Base-by-base conservation (phyloP, 2,329 filamentous ascomycete genomes). In the Monascus ruber region DNA sequence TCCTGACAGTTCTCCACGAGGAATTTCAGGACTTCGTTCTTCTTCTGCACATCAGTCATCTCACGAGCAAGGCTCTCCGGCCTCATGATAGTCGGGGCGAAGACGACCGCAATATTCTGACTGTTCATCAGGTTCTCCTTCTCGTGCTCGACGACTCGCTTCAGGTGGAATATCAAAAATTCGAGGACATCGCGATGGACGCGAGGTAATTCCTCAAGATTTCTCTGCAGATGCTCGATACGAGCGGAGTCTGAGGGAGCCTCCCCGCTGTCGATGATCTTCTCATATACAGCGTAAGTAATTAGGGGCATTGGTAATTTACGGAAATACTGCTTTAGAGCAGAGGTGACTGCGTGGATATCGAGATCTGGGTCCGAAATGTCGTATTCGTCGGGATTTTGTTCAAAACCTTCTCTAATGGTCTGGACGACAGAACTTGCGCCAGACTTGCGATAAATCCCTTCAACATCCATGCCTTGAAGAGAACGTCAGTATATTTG, bases 371-470 rank as follows among this genome's bases (percentile, higher is more conserved):
- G 85, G 53, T 96, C 91, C 3, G 87, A 93, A 42, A 98, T 93
- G 58, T 96, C 89, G 57, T 79, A 91, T 55, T 89, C 85, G 42
- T 58, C 55, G n/a, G 62, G 62, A 39, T 77, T 81, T 60, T 80
- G 82, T 60, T 95, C 88, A 58, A 98, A 96, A 8, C 88, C 87
- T 49, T 88, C 84, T 55, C 89, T 85, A 51, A 98, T 85, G 54
- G 77, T 73, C 61, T 94, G 93, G 58, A 94, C 83, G 60, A 93
- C 86, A 6, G 85, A 86, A 53, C 83, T 87, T 49, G 88, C 91
- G 41, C 91, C 91, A 37, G 88, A 94, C 72, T 98, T 98, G 55
- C 91, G 81, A 67, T 98, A 98, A 52, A 98, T 94, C 46, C 91
- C 91, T 66, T 96, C 91, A 50, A 93, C 77, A 53, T 96, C 88